Conservation (phyloP, 768 basidiomycete species). For the Paxillus rubicundulus region DNA sequence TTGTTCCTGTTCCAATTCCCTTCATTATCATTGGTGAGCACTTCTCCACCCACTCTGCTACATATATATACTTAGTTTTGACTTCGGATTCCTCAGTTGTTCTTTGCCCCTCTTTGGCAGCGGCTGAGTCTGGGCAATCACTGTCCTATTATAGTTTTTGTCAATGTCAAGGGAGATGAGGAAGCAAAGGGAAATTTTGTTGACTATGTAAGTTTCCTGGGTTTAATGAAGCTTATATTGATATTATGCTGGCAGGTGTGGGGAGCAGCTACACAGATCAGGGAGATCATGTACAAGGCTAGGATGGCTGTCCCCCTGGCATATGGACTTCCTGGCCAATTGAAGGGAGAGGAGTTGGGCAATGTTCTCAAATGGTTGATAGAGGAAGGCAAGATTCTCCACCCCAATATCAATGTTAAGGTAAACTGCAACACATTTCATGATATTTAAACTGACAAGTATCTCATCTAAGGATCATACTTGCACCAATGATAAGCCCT, state of each 20-base stretch:
- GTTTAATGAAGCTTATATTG: neutral
- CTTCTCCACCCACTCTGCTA: no score
- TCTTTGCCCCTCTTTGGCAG: no score
- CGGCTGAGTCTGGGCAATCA: no score
- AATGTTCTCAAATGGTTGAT: neutral
- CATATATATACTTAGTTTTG: no score
- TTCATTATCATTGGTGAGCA: no score
- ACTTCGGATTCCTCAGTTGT: no score
- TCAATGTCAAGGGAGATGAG: neutral
- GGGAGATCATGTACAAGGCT: neutral
- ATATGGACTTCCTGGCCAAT: neutral
- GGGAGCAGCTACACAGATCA: neutral
- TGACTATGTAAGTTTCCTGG: neutral
- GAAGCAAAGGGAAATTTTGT: neutral
- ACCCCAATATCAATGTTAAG: neutral
- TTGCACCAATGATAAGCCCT: neutral
- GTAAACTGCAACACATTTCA: neutral
- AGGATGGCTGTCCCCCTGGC: neutral
- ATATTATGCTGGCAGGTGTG: neutral
- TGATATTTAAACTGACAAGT: neutral
- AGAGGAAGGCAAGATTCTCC: neutral
- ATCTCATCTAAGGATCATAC: neutral
- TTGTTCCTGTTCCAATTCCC: no score
- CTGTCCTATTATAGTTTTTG: no score
- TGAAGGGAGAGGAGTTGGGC: neutral